phyloP scores from a whole-genome alignment of 176 grass and related monocot genomes.

The Triticum timopheevii region DNA sequence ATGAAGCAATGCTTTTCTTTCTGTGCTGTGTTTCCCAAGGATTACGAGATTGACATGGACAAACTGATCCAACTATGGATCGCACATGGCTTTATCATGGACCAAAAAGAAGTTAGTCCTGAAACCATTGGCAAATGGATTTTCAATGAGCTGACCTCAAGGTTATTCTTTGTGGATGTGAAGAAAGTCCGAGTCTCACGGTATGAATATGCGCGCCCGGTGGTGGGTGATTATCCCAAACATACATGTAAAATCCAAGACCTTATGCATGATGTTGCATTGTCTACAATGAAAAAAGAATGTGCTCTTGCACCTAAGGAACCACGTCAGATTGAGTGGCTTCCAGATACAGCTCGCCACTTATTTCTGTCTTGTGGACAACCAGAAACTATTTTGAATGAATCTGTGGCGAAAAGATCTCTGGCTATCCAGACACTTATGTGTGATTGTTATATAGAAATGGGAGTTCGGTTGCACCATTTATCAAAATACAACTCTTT shows the following conservation, averaged over 20 bases:
- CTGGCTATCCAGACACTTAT: background rate
- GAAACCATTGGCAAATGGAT: background rate
- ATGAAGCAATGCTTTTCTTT: constrained; percentile 1
- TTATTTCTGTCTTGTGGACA: background rate
- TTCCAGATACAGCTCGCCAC: constrained; percentile 7
- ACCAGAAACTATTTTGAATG: background rate
- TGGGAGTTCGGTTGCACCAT: rapidly evolving
- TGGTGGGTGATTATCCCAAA: background rate
- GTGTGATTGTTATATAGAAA: background rate
- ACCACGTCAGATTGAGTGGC: background rate
- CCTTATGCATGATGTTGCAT: constrained; percentile 1
- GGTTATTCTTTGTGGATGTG: background rate
- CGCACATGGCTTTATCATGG: background rate
- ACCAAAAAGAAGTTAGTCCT: background rate
- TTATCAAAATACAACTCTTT: background rate
- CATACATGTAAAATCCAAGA: background rate
- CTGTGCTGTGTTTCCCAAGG: background rate
- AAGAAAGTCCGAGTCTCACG: background rate
- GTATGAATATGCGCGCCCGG: background rate
- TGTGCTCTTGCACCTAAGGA: background rate
- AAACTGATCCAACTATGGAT: background rate
- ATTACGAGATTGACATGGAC: background rate
- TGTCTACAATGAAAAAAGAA: background rate
- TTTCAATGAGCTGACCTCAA: background rate
- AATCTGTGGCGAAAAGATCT: background rate